Base-by-base conservation (phyloP, 1,284 basidiomycete species). In the Cyathus olla region DNA sequence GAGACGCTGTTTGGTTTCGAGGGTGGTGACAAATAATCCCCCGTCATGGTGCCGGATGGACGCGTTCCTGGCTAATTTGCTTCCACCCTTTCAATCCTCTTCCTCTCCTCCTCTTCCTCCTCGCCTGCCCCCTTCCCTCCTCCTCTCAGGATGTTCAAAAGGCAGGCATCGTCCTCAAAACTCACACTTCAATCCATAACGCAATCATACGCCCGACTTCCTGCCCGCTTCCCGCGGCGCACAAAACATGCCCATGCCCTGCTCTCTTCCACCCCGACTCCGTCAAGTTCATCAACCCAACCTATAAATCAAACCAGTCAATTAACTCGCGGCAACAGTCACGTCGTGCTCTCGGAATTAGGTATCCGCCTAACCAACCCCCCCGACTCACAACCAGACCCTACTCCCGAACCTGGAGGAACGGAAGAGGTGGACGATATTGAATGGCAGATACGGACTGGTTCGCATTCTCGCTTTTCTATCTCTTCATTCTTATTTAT, bases 401-500 rank as follows among this genome's bases (percentile, higher is more conserved):
- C 28, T 15, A 40, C 67, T 19, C 68, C 70, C 40, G 66, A 73
- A 19, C 67, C 71, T 15, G 52, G 72, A 15, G 51, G 63, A 3
- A 65, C 66, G 2, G 67, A 62, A 6, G 67, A 75, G 58, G 63
- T 85, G 10, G 78, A 83, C 1, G 85, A 87, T 69, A 78, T 82
- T 22, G 89, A 91, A 64, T 91, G 90, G 90, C 85, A 90, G 69
- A 84, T 90, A 51, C 84, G 88, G 28, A 90, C 89, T 67, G 89
- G 90, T 88, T 69, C 58, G 81, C 70, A 63, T 37, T 39, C 28
- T 4, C 44, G 27, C 42, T 21, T n/a, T 22, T 26, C 19, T 46
- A 29, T 17, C 6, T 17, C 24, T 26, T 52, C 11, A 15, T 21
- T 24, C 9, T 46, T 47, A 47, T 31, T 46, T 24, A 9, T 37